Conservation (phyloP, 495 filamentous ascomycete species). For the Bacidia gigantensis region DNA sequence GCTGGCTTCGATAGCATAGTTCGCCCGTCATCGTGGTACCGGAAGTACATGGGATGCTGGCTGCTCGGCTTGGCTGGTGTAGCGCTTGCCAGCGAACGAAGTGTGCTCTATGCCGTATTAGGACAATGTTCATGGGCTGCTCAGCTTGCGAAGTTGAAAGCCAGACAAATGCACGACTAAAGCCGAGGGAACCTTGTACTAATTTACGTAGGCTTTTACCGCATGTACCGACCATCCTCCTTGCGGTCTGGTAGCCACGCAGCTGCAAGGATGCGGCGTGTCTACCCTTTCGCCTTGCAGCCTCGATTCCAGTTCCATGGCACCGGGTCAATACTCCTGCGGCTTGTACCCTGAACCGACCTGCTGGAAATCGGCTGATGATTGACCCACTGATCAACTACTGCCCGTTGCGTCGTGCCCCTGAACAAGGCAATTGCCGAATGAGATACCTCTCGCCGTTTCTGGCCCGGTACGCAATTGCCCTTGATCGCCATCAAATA, state of each 20-base stretch:
- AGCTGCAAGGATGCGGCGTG: conserved; percentile 1
- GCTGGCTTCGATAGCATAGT: not conserved
- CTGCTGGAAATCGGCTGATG: not conserved
- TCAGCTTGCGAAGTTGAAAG: not conserved
- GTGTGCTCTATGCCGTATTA: not conserved
- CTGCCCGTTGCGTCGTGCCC: not conserved
- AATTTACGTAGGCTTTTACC: not conserved
- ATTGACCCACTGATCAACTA: not conserved
- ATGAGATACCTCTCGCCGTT: too few relatives aligned
- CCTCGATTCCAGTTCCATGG: conserved; percentile 2
- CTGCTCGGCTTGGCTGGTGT: not conserved
- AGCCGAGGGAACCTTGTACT: not conserved
- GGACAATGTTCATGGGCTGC: too few relatives aligned
- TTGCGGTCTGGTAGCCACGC: conserved; percentile 1
- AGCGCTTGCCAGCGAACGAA: conserved; percentile 6
- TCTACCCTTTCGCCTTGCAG: not conserved
- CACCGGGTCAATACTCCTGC: not conserved
- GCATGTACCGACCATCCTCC: not conserved
- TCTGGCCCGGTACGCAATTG: too few relatives aligned
- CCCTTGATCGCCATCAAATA: too few relatives aligned
- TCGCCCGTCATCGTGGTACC: not conserved
- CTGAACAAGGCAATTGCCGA: not conserved
- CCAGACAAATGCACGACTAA: not conserved
- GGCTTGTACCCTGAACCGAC: not conserved
- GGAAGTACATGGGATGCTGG: not conserved